Base-by-base conservation (phyloP, 768 basidiomycete genomes). In the Calocybe gangraenosa region DNA sequence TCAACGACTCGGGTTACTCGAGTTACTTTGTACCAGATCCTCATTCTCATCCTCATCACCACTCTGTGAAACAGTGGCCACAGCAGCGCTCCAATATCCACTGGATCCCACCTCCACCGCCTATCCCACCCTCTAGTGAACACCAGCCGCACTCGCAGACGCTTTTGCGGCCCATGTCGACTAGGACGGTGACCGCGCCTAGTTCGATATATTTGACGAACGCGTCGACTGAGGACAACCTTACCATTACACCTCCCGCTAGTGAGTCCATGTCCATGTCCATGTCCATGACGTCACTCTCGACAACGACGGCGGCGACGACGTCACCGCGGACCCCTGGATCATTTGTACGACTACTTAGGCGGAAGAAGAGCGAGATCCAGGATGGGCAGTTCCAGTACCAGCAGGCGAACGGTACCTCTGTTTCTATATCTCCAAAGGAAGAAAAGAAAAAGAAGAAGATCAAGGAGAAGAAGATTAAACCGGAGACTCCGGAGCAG, bases 371-470 rank as follows among this genome's bases (percentile, higher is more conserved):
- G 30, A 44, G 48, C 41, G 45, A 40, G 18, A 18, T 43, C 20
- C 36, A 45, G 30, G 25, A 39, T 10, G 18, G 30, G 10, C 34
- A 34, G 36, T 11, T n/a, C n/a, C n/a, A n/a, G n/a, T n/a, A n/a
- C n/a, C n/a, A n/a, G n/a, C n/a, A n/a, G n/a, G n/a, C n/a, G n/a
- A n/a, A n/a, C n/a, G n/a, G n/a, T n/a, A n/a, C n/a, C n/a, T n/a
- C n/a, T n/a, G 17, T 48, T 10, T 43, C 42, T 22, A 37, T 37
- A 7, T 20, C 40, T 15, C 23, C 39, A 38, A 40, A 58, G 53
- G 50, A 61, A 61, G 44, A 76, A 58, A 69, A 73, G 14, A 47
- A 44, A 22, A 44, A 55, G 43, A 54, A 50, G 42, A 50, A 47
- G 18, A 36, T 17, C 13, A 55, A 58, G 35, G 44, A 53, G 44